A percentile compares a stretch with the other conserved stretches of the same genome.
Conservation (phyloP, 31 red algal genomes). For the Bonnemaisonia californica region DNA sequence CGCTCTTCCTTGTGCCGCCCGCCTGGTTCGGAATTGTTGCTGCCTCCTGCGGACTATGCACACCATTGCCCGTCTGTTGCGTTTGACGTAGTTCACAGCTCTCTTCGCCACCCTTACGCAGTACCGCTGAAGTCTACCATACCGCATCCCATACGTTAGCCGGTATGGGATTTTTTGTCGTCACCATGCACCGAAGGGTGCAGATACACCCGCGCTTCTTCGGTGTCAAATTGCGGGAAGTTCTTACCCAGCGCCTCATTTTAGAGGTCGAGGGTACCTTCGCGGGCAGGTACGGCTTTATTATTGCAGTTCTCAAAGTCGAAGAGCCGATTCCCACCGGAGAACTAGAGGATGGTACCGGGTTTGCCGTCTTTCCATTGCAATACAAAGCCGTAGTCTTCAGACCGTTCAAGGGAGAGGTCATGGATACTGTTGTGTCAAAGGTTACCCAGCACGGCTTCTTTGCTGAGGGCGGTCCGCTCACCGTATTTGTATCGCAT, state of each 20-base stretch:
- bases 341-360: slow-evolving; percentile 69
- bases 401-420: slow-evolving; percentile 96
- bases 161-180: slow-evolving; percentile 76
- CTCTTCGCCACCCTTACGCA: too few species aligned
- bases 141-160: background rate
- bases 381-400: slow-evolving; percentile 93
- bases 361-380: slow-evolving; percentile 88
- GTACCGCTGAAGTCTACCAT: too few species aligned
- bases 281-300: slow-evolving; percentile 82
- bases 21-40: too few species aligned
- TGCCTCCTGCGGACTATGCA: too few species aligned
- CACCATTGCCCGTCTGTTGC: too few species aligned
- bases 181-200: slow-evolving; percentile 70
- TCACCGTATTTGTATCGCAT: slow-evolving; percentile 87
- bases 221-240: slow-evolving; percentile 77
- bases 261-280: slow-evolving; percentile 88
- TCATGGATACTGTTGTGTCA: slow-evolving; percentile 83
- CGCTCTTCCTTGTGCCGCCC: too few species aligned
- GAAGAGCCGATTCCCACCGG: slow-evolving; percentile 72
- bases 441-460: slow-evolving; percentile 89
- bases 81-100: too few species aligned
- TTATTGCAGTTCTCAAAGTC: slow-evolving; percentile 80
- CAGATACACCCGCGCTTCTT: slow-evolving; percentile 85
- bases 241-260: slow-evolving; percentile 77
- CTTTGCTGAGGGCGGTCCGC: slow-evolving; percentile 87